phyloP scores from a whole-genome alignment of 2,329 filamentous ascomycete genomes.

The Aspergillus sp. region DNA sequence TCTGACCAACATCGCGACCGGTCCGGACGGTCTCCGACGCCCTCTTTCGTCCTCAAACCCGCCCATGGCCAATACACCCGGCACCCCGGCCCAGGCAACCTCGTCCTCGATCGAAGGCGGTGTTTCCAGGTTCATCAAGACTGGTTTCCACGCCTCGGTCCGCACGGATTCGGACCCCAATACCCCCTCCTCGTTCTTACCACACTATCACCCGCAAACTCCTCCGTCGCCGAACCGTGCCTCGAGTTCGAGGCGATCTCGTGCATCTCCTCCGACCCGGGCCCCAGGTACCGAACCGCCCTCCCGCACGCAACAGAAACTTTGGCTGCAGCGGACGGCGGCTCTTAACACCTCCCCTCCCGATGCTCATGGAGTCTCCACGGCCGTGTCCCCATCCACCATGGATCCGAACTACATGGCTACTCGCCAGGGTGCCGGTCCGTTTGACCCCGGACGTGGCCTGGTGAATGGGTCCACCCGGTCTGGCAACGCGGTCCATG shows the following conservation, averaged over 20 bases:
- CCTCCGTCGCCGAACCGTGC: constrained; percentile 41
- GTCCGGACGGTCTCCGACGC: constrained; percentile 31
- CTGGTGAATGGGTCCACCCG: constrained; percentile 31
- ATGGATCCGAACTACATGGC: constrained; percentile 37
- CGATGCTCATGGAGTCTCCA: constrained; percentile 35
- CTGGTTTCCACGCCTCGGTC: constrained; percentile 30
- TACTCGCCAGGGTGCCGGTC: constrained; percentile 27
- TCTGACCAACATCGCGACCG: constrained; percentile 36
- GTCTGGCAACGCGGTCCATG: constrained; percentile 27
- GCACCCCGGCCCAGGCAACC: constrained; percentile 35
- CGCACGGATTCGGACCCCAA: constrained; percentile 45
- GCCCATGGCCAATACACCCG: constrained; percentile 26
- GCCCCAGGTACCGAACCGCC: constrained; percentile 38
- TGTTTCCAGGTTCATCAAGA: constrained; percentile 46
- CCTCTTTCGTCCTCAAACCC: constrained; percentile 31
- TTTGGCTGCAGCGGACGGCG: constrained; percentile 49
- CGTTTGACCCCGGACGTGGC: constrained; percentile 30
- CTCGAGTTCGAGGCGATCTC: constrained; percentile 27
- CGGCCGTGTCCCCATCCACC: constrained; percentile 32
- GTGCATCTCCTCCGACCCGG: constrained; percentile 33
- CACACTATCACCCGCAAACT: constrained; percentile 48
- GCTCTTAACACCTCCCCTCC: constrained; percentile 46
- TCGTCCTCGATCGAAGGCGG: constrained; percentile 51
- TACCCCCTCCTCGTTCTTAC: constrained; percentile 48
- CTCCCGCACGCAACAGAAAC: constrained; percentile 50